Percentiles rank a stretch among this genome's conserved stretches.
phyloP scores from a whole-genome alignment of 108 stramenopile genomes.

The Aureococcus anophagefferens region DNA sequence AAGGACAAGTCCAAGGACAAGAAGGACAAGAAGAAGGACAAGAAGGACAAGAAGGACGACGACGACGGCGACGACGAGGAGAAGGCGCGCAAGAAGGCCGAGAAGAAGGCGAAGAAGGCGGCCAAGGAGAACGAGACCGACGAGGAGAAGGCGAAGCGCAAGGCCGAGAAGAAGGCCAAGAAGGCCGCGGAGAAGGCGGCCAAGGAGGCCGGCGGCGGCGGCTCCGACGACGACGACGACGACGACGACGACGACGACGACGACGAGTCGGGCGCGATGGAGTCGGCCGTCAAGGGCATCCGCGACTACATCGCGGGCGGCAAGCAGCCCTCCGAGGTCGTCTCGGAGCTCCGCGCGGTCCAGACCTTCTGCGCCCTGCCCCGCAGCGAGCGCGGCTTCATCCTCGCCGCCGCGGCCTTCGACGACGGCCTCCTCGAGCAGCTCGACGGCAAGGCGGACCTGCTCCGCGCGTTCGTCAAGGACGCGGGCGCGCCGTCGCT shows the following conservation, averaged over 20 bases:
- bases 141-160: slow-evolving; percentile 33
- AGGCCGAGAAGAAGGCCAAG: slow-evolving; percentile 10
- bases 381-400: neutral
- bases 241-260: neutral
- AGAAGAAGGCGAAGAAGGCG: slow-evolving; percentile 41
- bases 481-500: neutral
- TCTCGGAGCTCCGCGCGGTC: neutral
- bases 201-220: slow-evolving; percentile 3
- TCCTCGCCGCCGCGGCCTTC: neutral
- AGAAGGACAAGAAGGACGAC: slow-evolving; percentile 53
- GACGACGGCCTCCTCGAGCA: neutral
- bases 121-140: slow-evolving; percentile 43
- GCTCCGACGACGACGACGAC: neutral
- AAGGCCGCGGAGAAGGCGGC: neutral
- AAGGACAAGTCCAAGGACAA: slow-evolving; percentile 48
- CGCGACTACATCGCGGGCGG: neutral
- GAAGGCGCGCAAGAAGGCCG: slow-evolving; percentile 36
- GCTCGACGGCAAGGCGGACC: neutral
- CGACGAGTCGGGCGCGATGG: neutral
- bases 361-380: slow-evolving; percentile 1
- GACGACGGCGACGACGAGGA: neutral
- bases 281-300: neutral
- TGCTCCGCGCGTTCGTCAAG: neutral
- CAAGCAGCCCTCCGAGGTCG: neutral
- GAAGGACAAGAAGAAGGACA: slow-evolving; percentile 22